Base-by-base conservation (phyloP, 139 green algal species). In the Pleodorina starrii region DNA sequence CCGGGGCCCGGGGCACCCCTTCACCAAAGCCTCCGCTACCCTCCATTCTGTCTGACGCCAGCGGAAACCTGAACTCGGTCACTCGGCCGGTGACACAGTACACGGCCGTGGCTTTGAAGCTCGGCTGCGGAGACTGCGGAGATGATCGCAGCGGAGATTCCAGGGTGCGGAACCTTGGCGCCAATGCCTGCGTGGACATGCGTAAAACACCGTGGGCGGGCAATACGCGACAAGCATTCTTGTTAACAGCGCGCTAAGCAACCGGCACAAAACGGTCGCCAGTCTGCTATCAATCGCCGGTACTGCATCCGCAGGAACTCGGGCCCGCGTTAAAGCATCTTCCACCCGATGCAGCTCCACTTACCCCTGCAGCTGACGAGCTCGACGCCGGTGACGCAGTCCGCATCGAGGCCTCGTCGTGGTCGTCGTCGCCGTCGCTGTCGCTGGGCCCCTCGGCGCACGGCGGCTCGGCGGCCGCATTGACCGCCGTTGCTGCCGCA, bases 11-110 rank as follows among this genome's bases (percentile, higher is more conserved):
- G 4, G 35, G 5, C 21, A 2, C 6, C 54, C 25, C 54, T 32
- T 66, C 54, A 17, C 63, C 63, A 40, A 23, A 73, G 32, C 12
- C 63, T 19, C 25, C 17, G 42, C 40, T 80, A 35, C 40, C 27
- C 21, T 42, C 72, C 40, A 80, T 80, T 11, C 72, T 38, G 38
- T 80, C 72, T 12, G 25, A n/a, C n/a, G n/a, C 32, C 11, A 82
- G 44, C 25, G 74, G 74, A 25, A 82, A 66, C 43, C 66, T 82
- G 44, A 82, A 82, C 44, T 82, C 74, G 7, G 74, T 82, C 14
- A 82, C 44, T 23, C 44, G 35, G 12, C 77, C 25, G n/a, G n/a
- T n/a, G n/a, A n/a, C n/a, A 35, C 48, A 72, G 21, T 69, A 84
- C 35, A 85, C 77, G 17, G 32, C 77, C 6, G 77, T 23, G 57